phyloP scores from a whole-genome alignment of 2,329 filamentous ascomycete genomes.

The Capronia epimyces region DNA sequence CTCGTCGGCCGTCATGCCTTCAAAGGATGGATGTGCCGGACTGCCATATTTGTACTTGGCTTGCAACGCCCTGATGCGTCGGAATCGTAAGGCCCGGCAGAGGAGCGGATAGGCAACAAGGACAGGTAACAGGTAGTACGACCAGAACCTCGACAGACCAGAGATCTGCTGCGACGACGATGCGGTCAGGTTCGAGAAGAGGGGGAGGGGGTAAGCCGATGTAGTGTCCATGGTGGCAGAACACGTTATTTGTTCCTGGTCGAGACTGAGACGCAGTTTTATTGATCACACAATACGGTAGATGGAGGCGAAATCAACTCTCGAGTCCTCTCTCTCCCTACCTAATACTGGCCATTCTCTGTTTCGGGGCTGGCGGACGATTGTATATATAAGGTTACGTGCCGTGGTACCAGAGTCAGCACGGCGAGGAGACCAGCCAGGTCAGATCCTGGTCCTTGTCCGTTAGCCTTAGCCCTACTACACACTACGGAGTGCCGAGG shows the following conservation, averaged over 20 bases:
- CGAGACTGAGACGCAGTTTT: not conserved
- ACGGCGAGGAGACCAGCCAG: too few species aligned
- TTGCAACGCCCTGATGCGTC: conserved; percentile 21
- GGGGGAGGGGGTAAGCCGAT: conserved; percentile 6
- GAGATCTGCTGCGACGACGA: conserved; percentile 12
- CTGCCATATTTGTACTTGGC: conserved; percentile 25
- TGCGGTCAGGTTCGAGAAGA: conserved; percentile 15
- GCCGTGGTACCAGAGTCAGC: too few species aligned
- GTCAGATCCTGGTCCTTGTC: too few species aligned
- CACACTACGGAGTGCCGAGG: too few species aligned
- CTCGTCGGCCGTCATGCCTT: conserved; percentile 47
- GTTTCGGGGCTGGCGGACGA: too few species aligned
- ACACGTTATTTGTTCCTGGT: not conserved
- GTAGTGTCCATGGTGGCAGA: conserved; percentile 13
- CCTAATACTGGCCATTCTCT: too few species aligned
- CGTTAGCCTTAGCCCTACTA: too few species aligned
- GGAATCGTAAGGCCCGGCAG: conserved; percentile 24
- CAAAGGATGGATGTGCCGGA: conserved; percentile 21
- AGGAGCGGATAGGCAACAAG: conserved; percentile 23
- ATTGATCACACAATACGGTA: too few species aligned
- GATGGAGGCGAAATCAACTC: too few species aligned
- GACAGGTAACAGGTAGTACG: conserved; percentile 20
- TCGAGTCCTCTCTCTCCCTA: too few species aligned
- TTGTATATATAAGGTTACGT: too few species aligned
- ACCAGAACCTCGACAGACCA: conserved; percentile 18